These are phyloP conservation scores for Podaxis sp. DNA, from an alignment of 768 basidiomycete genomes.

Conservation along the genomic window DNA sequence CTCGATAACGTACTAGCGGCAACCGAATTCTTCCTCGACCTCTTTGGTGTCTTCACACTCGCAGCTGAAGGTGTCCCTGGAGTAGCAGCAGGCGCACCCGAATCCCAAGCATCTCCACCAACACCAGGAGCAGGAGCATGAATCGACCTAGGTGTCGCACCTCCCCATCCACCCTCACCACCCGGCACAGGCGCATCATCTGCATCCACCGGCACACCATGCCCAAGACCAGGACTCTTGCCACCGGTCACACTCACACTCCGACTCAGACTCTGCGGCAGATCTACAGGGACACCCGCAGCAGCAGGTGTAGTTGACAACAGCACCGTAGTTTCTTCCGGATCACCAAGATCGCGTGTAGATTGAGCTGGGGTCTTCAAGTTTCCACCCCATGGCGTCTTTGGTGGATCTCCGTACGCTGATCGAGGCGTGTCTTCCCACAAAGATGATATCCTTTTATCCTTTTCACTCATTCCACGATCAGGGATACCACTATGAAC, in stretches of 20 bases:
- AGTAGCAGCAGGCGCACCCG: background rate
- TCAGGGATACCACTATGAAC: background rate
- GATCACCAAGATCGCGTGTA: background rate
- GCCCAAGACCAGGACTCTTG: background rate
- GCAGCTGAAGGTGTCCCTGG: background rate
- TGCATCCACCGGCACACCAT: background rate
- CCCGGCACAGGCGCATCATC: conserved; percentile 11
- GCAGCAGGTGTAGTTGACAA: background rate
- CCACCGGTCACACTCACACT: background rate
- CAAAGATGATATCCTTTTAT: conserved; percentile 1
- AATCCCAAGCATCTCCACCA: background rate
- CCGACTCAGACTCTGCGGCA: background rate
- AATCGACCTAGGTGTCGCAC: conserved; percentile 2
- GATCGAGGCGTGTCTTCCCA: conserved; percentile 12
- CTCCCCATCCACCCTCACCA: background rate
- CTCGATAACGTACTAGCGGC: conserved; percentile 19
- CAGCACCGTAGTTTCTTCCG: background rate
- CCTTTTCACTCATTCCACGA: background rate
- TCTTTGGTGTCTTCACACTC: conserved; percentile 5
- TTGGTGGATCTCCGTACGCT: conserved; percentile 5
- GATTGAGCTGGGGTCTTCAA: background rate
- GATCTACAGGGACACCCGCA: background rate
- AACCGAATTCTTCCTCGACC: conserved; percentile 11
- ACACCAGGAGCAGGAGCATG: background rate
- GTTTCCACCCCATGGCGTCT: conserved; percentile 5